A percentile compares a stretch with the other conserved stretches of the same genome.
phyloP scores from a whole-genome alignment of 305 asterid species.

The Ajuga reptans region DNA sequence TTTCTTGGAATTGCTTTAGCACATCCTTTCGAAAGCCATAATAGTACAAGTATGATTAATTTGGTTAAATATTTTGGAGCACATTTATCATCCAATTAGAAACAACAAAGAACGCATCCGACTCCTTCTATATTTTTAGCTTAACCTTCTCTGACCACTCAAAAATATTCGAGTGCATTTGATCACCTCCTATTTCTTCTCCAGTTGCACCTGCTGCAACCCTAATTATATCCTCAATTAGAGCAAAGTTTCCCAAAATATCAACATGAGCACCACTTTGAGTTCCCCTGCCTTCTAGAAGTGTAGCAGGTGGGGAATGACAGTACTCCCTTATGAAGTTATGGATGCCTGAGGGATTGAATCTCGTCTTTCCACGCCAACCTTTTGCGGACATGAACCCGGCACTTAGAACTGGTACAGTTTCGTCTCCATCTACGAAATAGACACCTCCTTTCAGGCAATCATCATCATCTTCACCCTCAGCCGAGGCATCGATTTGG shows the following conservation, averaged over 20 bases:
- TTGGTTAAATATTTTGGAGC: too few relatives aligned
- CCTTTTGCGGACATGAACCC: constrained; percentile 76
- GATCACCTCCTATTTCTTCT: constrained; percentile 71
- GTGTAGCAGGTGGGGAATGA: constrained; percentile 66
- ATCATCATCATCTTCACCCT: constrained; percentile 44
- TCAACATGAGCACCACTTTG: constrained; percentile 89
- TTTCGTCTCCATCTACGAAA: constrained; percentile 77
- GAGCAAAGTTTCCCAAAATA: constrained; percentile 77
- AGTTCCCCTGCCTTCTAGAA: constrained; percentile 80
- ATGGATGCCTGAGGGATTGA: constrained; percentile 69
- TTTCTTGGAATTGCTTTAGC: too few relatives aligned
- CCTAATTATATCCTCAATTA: constrained; percentile 68
- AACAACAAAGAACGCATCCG: not conserved
- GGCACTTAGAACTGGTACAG: constrained; percentile 73
- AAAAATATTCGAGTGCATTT: constrained; percentile 62
- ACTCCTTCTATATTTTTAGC: constrained; percentile 37
- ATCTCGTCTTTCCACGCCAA: constrained; percentile 78
- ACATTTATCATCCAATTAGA: too few relatives aligned
- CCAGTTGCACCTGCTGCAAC: constrained; percentile 85
- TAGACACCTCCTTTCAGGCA: constrained; percentile 77
- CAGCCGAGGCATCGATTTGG: constrained; percentile 68
- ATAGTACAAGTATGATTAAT: too few relatives aligned
- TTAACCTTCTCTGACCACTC: constrained; percentile 73
- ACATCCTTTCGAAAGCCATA: too few relatives aligned
- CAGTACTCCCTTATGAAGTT: constrained; percentile 62